Evolutionary conservation across 352 stramenopile species (phyloP).

Genomic region (Globisporangium nunn): DNA sequence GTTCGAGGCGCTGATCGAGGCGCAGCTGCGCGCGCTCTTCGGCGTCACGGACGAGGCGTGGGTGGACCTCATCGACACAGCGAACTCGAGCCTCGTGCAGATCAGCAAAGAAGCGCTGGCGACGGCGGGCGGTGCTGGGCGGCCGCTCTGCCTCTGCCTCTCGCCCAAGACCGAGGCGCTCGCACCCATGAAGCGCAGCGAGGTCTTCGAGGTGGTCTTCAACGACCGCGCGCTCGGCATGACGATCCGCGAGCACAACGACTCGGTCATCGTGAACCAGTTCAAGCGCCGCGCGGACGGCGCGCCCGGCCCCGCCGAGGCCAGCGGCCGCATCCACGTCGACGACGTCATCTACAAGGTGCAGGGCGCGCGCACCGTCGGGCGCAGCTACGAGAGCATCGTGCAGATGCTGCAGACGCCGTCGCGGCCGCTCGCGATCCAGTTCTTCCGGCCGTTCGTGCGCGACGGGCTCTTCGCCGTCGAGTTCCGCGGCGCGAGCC

Average conservation of each 20-base stretch:
- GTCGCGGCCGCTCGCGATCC: constrained; percentile 62
- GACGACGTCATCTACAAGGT: constrained; percentile 87
- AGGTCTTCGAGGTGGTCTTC: constrained; percentile 80
- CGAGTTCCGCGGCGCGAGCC: constrained; percentile 66
- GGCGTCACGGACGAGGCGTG: constrained; percentile 79
- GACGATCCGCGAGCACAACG: constrained; percentile 79
- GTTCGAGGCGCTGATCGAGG: constrained; percentile 75
- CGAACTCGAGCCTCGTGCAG: constrained; percentile 75
- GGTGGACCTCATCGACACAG: constrained; percentile 81
- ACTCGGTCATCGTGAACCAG: constrained; percentile 82
- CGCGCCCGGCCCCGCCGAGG: constrained; percentile 41
- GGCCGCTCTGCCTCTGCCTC: constrained; percentile 73
- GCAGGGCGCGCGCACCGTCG: constrained; percentile 62
- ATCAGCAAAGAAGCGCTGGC: constrained; percentile 74
- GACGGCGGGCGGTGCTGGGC: constrained; percentile 27
- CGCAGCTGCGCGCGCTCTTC: constrained; percentile 66
- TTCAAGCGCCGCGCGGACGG: constrained; percentile 67
- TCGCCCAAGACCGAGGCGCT: constrained; percentile 81
- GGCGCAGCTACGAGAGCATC: constrained; percentile 72
- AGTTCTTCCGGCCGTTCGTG: constrained; percentile 75
- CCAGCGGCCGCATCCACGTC: constrained; percentile 44
- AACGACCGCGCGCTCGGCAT: constrained; percentile 63
- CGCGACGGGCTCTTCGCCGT: constrained; percentile 79
- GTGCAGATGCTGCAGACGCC: constrained; percentile 84
- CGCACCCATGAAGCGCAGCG: constrained; percentile 67